Base-by-base conservation (phyloP, 768 basidiomycete genomes). In the Lactarius psammicola region DNA sequence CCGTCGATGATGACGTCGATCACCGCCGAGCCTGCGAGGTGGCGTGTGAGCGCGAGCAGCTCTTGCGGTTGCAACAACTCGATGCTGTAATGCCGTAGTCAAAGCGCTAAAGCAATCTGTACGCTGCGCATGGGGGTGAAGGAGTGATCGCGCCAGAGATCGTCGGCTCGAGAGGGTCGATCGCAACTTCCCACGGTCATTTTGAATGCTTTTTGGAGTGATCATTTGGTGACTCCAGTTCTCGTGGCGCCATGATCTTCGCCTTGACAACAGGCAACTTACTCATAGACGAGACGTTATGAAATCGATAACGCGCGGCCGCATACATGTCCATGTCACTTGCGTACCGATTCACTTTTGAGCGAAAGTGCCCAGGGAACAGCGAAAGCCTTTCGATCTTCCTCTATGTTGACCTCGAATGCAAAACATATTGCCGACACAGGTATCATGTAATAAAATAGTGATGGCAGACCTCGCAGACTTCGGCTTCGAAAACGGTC, bases 141-240 rank as follows among this genome's bases (percentile, higher is more conserved):
- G 81, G 65, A 98, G 77, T 3, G 90, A 87, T 75, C 98, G 95
- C 2, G 97, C 76, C 96, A 74, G 94, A 93, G 13, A 88, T 83
- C 70, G 85, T 90, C 9, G 88, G 86, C 72, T 87, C 88, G 51
- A 85, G 72, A 1, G 79, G 78, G 62, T 79, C 78, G 4, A 60
- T 60, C 30, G 63, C 36, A 49, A 55, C 42, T 42, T 63, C 51
- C 65, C 54, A 63, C 58, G 31, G 30, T 58, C 56, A 53, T 44
- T 13, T 31, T 56, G 61, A 71, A 70, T 18, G 65, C 60, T 69
- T 70, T 64, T 71, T 71, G 57, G 72, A 61, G 49, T 71, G 71
- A 60, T 69, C 72, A 42, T 65, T 63, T 1, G 38, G 23, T 26
- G 20, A 17, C 18, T 63, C 56, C 34, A 31, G 26, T 33, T 18